Base-by-base conservation (phyloP, 495 filamentous ascomycete species). In the Parathielavia appendiculata region DNA sequence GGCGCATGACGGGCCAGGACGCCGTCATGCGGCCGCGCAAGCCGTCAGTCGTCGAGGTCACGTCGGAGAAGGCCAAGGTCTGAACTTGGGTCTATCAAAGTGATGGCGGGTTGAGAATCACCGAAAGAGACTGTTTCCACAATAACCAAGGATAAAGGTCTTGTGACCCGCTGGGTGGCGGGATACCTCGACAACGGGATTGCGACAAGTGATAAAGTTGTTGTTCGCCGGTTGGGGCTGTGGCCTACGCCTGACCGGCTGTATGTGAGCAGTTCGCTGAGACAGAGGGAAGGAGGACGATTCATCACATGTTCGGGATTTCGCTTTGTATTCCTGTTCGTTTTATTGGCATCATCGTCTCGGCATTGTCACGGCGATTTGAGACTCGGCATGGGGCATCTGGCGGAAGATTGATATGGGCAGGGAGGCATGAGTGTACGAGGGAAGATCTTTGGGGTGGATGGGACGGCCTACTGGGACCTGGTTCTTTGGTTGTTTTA, bases 1-100 rank as follows among this genome's bases (percentile, higher is more conserved):
- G 93, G 64, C 83, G 93, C 63, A 95, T 97, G 91, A 86, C 81
- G 23, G 71, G 87, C 64, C 93, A 98, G 70, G 93, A 98, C 72
- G 95, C 93, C 46, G 84, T 89, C 56, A 92, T 95, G 82, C 83
- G 86, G 50, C 73, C 75, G 49, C 71, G 75, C 47, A 75, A 75
- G 66, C 75, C 72, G 56, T 71, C 64, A 50, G 71, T 68, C 51
- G 51, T 64, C 20, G 50, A 54, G 22, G 46, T 51, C 34, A 26
- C 72, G 17, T 63, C 46, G 52, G 75, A 77, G 66, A 76, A 76
- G 59, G 69, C 67, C 49, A 71, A 69, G 50, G 47, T 46, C 0
- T 67, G 53, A 64, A 47, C n/a, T n/a, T n/a, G n/a, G n/a, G n/a
- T n/a, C n/a, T n/a, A n/a, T n/a, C n/a, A n/a, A n/a, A n/a, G n/a